Evolutionary conservation across 1,139 yeast genomes (phyloP), one percentile per base, ranked within the genome.

Genomic region (Casaregolazyma suthepensis): DNA sequence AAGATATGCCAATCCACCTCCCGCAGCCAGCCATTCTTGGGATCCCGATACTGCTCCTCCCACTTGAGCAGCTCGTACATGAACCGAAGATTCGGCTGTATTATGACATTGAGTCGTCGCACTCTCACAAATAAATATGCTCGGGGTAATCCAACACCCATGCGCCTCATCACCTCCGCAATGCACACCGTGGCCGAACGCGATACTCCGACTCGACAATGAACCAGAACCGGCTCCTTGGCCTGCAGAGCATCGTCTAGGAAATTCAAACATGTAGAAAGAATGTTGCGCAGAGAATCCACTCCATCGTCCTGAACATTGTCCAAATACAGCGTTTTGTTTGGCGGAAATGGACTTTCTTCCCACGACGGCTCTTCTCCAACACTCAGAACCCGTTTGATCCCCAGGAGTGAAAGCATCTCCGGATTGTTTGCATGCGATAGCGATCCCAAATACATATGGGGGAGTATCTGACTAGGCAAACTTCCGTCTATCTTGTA

Each of bases 131-230:
- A 85, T 63, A 89, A 71, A 65, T 89, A 90, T 2, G 96, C 91
- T 50, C 85, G 76, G 15, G 90, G 78, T 44, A 90, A 70, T 47
- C 83, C 82, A 56, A 87, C 75, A 29, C 79, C 74, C 55, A 82
- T 72, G 51, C 87, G 72, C 60, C 82, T 84, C 96, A 90, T 89
- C 55, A 88, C 85, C 64, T 87, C 91, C 2, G 97, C 96, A 59
- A 90, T 87, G 60, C 95, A 86, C 43, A 91, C 86, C 0, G 96
- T 83, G 0, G 96, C 97, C 20, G 94, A 85, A 54, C 97, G 74
- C 0, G 96, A 87, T 3, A 90, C 97, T 1, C 97, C 97, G 54
- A 87, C 95, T 64, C 89, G 83, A 66, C 97, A 90, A 66, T 90
- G 96, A 17, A 88, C 89, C 53, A 90, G 71, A 0, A 88, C 83